Evolutionary conservation across 306 rosid genomes (phyloP), one percentile per base, ranked within the genome.

Genomic region (Styphnolobium japonicum): DNA sequence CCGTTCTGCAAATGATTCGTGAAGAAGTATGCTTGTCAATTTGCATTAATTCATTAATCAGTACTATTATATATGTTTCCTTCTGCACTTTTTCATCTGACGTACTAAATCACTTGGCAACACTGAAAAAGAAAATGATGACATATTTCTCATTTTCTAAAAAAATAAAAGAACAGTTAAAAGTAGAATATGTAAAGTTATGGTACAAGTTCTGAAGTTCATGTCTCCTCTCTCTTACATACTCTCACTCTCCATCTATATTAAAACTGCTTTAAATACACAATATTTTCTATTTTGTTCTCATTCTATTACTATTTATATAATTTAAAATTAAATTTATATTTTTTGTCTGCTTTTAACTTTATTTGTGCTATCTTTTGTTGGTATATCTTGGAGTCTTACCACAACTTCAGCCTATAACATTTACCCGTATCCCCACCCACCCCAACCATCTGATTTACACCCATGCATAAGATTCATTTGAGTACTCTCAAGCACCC

Each of bases 21-120:
- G 98, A 95, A 92, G 98, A 95, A 82, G 98, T 95, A 88, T 18
- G 89, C 49, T 55, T 80, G 66, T 77, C 77, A 58, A 70, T 75
- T 71, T 69, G 25, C 45, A 25, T 56, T 70, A 60, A 73, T 56
- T 75, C 40, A 60, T 39, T 64, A 25, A 77, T 68, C n/a, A 51
- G n/a, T 77, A 31, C 52, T 7, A 10, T 45, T 11, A 23, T 12
- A 14, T 15, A 11, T 42, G 58, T 23, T 11, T 52, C 37, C 21
- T 56, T 52, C 22, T 73, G 45, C 55, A 2, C 36, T 52, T 51
- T 27, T 49, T 7, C 15, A 9, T 18, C 27, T 7, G 14, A 77
- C 56, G 27, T 51, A 25, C 45, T 60, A 27, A 15, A 75, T 53
- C 51, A 39, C 18, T 53, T 23, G 14, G 56, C 43, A 63, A 63